A percentile compares a stretch with the other conserved stretches of the same genome.
These are phyloP conservation scores for Tuber microsphaerosporum DNA, from an alignment of 495 filamentous ascomycete genomes.

Conservation along the genomic window DNA sequence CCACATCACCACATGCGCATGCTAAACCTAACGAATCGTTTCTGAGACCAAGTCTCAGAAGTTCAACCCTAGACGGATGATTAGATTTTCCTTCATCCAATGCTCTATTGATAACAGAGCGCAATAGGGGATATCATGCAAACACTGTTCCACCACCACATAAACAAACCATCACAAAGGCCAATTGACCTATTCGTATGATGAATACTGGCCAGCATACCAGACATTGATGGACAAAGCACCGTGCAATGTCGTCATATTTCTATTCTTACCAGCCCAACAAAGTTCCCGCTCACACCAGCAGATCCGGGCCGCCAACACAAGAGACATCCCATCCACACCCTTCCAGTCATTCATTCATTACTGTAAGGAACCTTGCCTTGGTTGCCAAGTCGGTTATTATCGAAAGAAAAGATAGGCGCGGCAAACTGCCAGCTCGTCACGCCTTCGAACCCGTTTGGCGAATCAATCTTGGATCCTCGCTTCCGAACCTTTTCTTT, in stretches of 20 bases:
- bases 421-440: background rate
- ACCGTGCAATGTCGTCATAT: conserved; percentile 3
- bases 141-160: background rate
- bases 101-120: background rate
- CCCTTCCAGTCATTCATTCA: no score
- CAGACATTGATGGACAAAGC: no score
- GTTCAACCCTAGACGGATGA: background rate
- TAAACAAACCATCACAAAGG: background rate
- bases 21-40: background rate
- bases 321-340: background rate
- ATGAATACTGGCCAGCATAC: background rate
- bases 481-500: background rate
- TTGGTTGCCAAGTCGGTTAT: background rate
- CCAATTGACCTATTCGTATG: background rate
- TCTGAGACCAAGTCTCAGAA: background rate
- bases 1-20: background rate
- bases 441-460: background rate
- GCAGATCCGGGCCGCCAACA: background rate
- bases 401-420: background rate
- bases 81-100: background rate
- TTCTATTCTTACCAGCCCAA: background rate
- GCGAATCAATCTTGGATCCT: background rate
- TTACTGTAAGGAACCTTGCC: background rate
- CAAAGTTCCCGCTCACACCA: background rate
- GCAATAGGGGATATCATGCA: background rate